Evolutionary conservation across 225 moss, liverwort and hornwort genomes (phyloP), one percentile per base, ranked within the genome.

Genomic region (Pseudisothecium myosuroides): DNA sequence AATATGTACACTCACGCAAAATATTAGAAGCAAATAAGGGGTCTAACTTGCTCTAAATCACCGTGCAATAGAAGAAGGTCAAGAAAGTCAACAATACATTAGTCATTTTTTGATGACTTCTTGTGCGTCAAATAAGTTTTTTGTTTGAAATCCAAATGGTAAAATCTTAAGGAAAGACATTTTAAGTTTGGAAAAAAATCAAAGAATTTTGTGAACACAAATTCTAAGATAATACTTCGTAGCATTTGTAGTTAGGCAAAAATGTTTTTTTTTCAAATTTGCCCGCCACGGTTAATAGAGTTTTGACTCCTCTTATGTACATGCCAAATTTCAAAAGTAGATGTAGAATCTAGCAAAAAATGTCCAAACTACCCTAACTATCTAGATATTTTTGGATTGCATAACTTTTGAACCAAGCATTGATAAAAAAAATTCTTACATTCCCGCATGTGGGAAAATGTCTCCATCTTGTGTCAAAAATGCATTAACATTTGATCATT

Each of bases 301-400:
- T 50, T 76, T 50, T 13, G 8, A 49, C 3, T 8, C 8, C 1
- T 12, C 19, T 47, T 19, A 2, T 0, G 12, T 15, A 39, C 2
- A 27, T 43, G 5, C 27, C 27, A 72, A 9, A 43, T 72, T 72
- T 72, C 15, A 43, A 7, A 43, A 72, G 9, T 27, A 27, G 8
- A 15, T 71, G 5, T 8, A 2, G 2, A 71, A 15, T 71, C 24
- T 39, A 39, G 39, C 13, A 39, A 23, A 13, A 39, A 23, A 23
- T n/a, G 13, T 2, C 4, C 1, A 68, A 67, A 37, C 4, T 37
- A 3, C 3, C 23, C 1, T 6, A 67, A 21, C 2, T 36, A 6
- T 22, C 4, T 22, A 6, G 2, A 24, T 69, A 0, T 39, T 69
- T 39, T 69, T 1, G 3, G 1, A 0, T 1, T 2, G 0, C 1